Conservation (phyloP, 306 rosid species). For the Rosa rugosa region DNA sequence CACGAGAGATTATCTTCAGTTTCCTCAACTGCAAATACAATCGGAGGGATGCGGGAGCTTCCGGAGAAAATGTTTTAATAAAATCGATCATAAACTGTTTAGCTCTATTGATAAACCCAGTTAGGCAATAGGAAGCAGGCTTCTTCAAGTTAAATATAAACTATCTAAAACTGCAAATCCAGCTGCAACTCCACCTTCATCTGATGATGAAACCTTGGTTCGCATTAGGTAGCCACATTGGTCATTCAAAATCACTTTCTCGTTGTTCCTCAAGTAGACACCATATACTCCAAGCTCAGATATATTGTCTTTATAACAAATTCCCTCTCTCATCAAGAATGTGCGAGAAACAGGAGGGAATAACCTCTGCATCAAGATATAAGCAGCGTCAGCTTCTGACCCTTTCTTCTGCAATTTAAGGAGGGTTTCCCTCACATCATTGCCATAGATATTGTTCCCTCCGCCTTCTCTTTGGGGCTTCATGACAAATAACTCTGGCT, state of each 20-base stretch:
- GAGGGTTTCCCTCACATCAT: constrained; percentile 72
- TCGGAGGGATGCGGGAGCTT: too few species aligned
- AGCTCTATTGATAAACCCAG: neutral
- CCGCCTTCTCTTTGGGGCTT: constrained; percentile 99
- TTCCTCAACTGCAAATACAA: too few species aligned
- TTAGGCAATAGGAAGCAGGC: neutral
- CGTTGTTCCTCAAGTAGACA: constrained; percentile 80
- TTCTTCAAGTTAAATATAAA: constrained; percentile 54
- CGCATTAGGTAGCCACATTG: constrained; percentile 88
- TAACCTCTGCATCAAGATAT: constrained; percentile 92
- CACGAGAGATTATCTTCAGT: too few species aligned
- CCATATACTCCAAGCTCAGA: constrained; percentile 87
- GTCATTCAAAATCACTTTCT: constrained; percentile 63
- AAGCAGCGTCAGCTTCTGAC: constrained; percentile 72
- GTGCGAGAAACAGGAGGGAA: constrained; percentile 55
- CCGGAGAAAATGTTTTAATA: neutral
- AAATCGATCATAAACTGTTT: neutral
- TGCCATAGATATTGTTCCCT: constrained; percentile 89
- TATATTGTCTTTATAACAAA: constrained; percentile 53
- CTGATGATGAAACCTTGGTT: constrained; percentile 82
- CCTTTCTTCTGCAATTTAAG: constrained; percentile 56
- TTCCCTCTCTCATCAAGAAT: constrained; percentile 65
- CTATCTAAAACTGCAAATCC: constrained; percentile 91
- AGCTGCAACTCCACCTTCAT: constrained; percentile 96
- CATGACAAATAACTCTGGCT: constrained; percentile 73